phyloP scores from a whole-genome alignment of 495 filamentous ascomycete genomes.

The Aspergillus ellipticus region DNA sequence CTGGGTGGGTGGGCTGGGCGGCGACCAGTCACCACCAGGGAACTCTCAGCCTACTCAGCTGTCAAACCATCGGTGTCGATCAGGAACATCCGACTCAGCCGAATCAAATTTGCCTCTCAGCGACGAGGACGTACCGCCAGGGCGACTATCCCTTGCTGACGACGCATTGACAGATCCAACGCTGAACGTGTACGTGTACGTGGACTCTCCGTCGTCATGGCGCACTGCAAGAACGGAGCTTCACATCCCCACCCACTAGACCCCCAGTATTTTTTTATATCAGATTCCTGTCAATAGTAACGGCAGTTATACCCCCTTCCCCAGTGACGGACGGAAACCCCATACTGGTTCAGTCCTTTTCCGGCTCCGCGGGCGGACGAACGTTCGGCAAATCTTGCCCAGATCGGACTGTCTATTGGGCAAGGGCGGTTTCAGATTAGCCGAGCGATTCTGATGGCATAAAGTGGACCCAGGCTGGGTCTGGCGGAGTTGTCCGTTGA shows the following conservation, averaged over 20 bases:
- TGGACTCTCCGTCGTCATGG: background rate
- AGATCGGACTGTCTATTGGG: background rate
- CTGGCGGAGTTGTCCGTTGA: slow-evolving; percentile 1
- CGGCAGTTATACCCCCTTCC: background rate
- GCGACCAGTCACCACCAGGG: background rate
- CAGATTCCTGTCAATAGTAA: background rate
- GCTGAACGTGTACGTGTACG: background rate
- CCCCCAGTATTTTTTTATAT: background rate
- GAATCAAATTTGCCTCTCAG: slow-evolving; percentile 10
- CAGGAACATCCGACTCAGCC: slow-evolving; percentile 20
- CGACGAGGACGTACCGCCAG: background rate
- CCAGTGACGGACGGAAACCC: background rate
- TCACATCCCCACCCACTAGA: background rate
- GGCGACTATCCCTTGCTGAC: background rate
- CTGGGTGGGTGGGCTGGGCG: background rate
- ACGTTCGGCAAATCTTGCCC: slow-evolving; percentile 23
- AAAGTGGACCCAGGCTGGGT: background rate
- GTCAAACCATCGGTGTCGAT: slow-evolving; percentile 18
- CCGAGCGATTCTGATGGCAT: background rate
- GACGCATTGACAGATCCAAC: background rate
- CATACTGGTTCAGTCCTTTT: slow-evolving; percentile 10
- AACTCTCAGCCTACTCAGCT: slow-evolving; percentile 7
- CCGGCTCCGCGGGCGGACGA: slow-evolving; percentile 18
- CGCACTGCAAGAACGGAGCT: background rate
- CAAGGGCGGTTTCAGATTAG: slow-evolving; percentile 9